Base-by-base conservation (phyloP, 129 eudicot genomes). In the Artemisia argyi region DNA sequence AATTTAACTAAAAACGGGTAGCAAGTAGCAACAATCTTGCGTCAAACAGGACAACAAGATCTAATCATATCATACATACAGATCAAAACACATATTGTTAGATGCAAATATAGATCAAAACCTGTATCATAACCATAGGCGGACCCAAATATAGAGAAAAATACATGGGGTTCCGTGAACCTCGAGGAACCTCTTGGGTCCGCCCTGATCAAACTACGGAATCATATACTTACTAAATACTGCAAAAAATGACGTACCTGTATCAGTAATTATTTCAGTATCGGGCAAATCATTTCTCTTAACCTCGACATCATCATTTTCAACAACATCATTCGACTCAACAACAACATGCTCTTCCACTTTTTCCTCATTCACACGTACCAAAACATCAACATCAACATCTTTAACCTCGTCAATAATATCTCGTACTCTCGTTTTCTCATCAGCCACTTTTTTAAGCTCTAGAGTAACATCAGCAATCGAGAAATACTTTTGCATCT, bases 401-500 rank as follows among this genome's bases (percentile, higher is more conserved):
- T 64, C 86, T 32, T 74, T 85, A 2, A 44, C 22, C 71, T 54
- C 58, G 50, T 69, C 78, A 28, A 18, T 20, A 20, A 20, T 2
- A 3, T 51, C 32, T 63, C 30, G 59, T 12, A 11, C 15, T 64
- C 48, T 71, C 47, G 30, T 84, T 71, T 56, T 82, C 11, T 49
- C 8, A 26, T 61, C 84, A 4, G 83, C 86, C 5, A 82, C 97
- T 13, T 73, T 80, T 5, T 82, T 72, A 0, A 95, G 95, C 90
- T 90, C 97, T 6, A 28, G 64, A 11, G 84, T 66, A 11, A 95
- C 96, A 59, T 95, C 97, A 2, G 94, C 85, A 39, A 95, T 95
- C 13, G 99, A 84, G 66, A 67, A 95, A 61, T 84, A 95, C 77
- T 86, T 88, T 83, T 91, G 97, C 99, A 90, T 90, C 90, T 95